These are phyloP conservation scores for Trematosphaeria pertusa DNA, from an alignment of 2,329 filamentous ascomycete species.

Conservation along the genomic window DNA sequence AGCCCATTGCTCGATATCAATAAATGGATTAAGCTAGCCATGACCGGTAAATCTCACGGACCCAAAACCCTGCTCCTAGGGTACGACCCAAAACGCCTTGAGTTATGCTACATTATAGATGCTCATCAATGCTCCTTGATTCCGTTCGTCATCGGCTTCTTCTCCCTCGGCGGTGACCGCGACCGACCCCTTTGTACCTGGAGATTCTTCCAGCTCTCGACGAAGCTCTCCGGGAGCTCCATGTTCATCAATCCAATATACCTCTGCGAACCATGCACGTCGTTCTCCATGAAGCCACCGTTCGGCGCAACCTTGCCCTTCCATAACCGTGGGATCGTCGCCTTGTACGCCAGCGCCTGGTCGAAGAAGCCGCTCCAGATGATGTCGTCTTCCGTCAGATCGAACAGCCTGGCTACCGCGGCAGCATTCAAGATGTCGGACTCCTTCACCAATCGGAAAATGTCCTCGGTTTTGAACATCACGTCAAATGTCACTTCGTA, in stretches of 20 bases:
- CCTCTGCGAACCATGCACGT: constrained; percentile 27
- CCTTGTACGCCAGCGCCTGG: constrained; percentile 32
- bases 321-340: constrained; percentile 26
- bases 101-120: no score
- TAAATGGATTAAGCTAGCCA: no score
- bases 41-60: no score
- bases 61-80: no score
- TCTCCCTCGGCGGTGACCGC: no score
- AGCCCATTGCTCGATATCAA: no score
- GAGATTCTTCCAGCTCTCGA: constrained; percentile 8
- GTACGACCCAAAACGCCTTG: no score
- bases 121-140: no score
- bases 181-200: no score
- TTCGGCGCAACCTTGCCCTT: constrained; percentile 18
- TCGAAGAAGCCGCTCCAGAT: constrained; percentile 32
- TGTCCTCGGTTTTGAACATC: constrained; percentile 49
- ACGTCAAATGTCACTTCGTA: constrained; percentile 62
- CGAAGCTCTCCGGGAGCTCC: constrained; percentile 17
- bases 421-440: constrained; percentile 21
- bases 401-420: constrained; percentile 17
- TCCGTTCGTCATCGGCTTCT: no score
- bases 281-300: constrained; percentile 30
- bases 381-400: constrained; percentile 22
- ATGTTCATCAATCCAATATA: constrained; percentile 25
- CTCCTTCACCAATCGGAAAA: constrained; percentile 20